A percentile compares a stretch with the other conserved stretches of the same genome.
phyloP scores from a whole-genome alignment of 2,329 filamentous ascomycete genomes.

The Aspergillus sp. region DNA sequence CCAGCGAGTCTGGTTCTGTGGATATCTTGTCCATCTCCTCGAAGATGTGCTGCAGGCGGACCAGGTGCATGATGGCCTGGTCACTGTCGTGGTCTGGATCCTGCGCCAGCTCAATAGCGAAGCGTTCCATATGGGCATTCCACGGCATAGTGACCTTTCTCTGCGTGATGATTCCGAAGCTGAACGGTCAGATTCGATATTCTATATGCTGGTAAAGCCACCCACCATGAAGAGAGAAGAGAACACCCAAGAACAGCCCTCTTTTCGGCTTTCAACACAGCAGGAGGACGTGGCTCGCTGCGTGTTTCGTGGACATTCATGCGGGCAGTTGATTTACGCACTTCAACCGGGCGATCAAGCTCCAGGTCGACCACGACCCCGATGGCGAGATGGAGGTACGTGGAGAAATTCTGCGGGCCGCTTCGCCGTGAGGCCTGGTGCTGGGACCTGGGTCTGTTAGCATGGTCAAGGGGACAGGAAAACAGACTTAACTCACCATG shows the following conservation, averaged over 20 bases:
- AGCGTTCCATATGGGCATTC: conserved; percentile 7
- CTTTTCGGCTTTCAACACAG: conserved; percentile 40
- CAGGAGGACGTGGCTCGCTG: conserved; percentile 16
- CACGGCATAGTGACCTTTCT: conserved; percentile 12
- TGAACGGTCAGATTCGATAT: background rate
- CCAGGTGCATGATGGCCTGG: conserved; percentile 12
- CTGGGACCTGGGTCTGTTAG: conserved; percentile 28
- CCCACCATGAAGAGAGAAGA: conserved; percentile 44
- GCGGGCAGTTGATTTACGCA: conserved; percentile 28
- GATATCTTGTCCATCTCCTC: conserved; percentile 10
- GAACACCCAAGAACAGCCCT: conserved; percentile 47
- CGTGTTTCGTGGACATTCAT: conserved; percentile 7
- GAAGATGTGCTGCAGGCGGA: conserved; percentile 14
- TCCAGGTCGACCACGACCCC: conserved; percentile 37
- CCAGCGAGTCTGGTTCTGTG: background rate
- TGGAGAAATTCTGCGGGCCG: conserved; percentile 27
- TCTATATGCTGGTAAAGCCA: background rate
- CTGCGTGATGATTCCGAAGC: conserved; percentile 12
- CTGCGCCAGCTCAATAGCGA: conserved; percentile 5
- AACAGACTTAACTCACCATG: conserved; percentile 29
- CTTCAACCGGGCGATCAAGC: conserved; percentile 24
- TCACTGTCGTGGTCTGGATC: conserved; percentile 13
- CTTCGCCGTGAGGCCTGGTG: conserved; percentile 27
- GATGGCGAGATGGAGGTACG: conserved; percentile 39
- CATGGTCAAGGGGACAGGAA: background rate